Percentiles rank a stretch among this genome's conserved stretches.
These are phyloP conservation scores for Pythium phragmiticola DNA, from an alignment of 352 stramenopile species.

Conservation along the genomic window DNA sequence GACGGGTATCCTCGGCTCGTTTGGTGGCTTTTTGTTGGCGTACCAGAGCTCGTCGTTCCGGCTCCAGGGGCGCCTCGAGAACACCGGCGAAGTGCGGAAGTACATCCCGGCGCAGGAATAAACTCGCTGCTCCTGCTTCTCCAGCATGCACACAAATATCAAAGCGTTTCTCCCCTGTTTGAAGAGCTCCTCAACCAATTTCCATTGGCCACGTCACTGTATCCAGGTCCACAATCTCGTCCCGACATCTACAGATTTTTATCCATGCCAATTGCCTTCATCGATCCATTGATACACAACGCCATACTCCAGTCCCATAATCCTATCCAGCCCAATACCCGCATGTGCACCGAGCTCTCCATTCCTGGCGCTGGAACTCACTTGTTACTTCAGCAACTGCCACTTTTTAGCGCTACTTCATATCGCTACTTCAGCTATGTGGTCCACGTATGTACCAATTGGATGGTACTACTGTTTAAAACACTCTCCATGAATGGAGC, in stretches of 20 bases:
- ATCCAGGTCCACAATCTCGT: too few species aligned
- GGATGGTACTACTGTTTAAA: slow-evolving; percentile 22
- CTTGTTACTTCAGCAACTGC: slow-evolving; percentile 8
- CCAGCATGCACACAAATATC: slow-evolving; percentile 2
- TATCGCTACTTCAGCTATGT: slow-evolving; percentile 9
- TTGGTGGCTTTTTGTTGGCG: slow-evolving; percentile 75
- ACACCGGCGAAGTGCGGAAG: slow-evolving; percentile 57
- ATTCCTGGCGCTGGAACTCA: slow-evolving; percentile 17
- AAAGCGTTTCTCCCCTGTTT: not conserved
- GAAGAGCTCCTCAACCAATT: too few species aligned
- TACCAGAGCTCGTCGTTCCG: slow-evolving; percentile 83
- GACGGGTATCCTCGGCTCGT: slow-evolving; percentile 68
- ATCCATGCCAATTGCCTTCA: too few species aligned
- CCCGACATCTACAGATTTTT: too few species aligned
- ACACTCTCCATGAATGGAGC: slow-evolving; percentile 5
- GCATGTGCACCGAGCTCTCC: not conserved
- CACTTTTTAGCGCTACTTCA: slow-evolving; percentile 30
- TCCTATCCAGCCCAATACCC: not conserved
- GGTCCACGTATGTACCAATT: slow-evolving; percentile 6
- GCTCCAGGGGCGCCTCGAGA: slow-evolving; percentile 71
- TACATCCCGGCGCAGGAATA: slow-evolving; percentile 49
- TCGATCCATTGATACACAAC: too few species aligned
- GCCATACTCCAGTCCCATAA: too few species aligned
- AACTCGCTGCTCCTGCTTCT: slow-evolving; percentile 14
- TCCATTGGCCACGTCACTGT: too few species aligned